Conservation (phyloP, 371 early-diverging fungal genomes). For the Mortierella sp. region DNA sequence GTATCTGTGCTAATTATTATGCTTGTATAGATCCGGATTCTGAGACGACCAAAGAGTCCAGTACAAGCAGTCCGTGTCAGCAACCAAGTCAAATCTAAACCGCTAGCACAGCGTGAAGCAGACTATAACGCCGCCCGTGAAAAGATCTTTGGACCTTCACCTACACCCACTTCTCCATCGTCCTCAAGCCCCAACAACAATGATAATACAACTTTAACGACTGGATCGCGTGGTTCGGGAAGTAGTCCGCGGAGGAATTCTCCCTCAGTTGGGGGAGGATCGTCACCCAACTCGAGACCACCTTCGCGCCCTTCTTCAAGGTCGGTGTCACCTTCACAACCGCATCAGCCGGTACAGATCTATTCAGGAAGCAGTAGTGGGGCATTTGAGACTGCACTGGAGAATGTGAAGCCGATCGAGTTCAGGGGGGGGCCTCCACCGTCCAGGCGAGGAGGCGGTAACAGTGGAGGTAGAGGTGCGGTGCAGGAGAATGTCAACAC, state of each 20-base stretch:
- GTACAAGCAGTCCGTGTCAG: conserved; percentile 13
- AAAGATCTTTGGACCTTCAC: conserved; percentile 52
- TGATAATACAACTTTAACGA: background rate
- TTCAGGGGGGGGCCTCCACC: conserved; percentile 30
- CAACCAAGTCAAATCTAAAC: conserved; percentile 22
- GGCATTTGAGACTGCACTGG: background rate
- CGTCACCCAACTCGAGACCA: background rate
- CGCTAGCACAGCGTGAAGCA: conserved; percentile 44
- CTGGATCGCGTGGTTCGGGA: background rate
- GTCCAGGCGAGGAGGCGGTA: background rate
- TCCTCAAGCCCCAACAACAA: background rate
- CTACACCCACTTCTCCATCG: conserved; percentile 4
- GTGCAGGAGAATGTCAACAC: background rate
- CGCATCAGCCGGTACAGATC: background rate
- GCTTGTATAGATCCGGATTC: conserved; percentile 38
- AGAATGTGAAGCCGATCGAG: conserved; percentile 31
- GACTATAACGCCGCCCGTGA: conserved; percentile 51
- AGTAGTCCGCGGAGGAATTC: background rate
- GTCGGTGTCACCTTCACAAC: background rate
- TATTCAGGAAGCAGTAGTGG: background rate
- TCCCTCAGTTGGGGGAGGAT: background rate
- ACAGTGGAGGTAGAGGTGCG: background rate
- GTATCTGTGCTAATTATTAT: background rate
- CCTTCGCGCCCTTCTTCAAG: background rate
- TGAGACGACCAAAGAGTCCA: conserved; percentile 48